Evolutionary conservation across 2,329 filamentous ascomycete genomes (phyloP), one percentile per base, ranked within the genome.

Genomic region (Exophiala dermatitidis): DNA sequence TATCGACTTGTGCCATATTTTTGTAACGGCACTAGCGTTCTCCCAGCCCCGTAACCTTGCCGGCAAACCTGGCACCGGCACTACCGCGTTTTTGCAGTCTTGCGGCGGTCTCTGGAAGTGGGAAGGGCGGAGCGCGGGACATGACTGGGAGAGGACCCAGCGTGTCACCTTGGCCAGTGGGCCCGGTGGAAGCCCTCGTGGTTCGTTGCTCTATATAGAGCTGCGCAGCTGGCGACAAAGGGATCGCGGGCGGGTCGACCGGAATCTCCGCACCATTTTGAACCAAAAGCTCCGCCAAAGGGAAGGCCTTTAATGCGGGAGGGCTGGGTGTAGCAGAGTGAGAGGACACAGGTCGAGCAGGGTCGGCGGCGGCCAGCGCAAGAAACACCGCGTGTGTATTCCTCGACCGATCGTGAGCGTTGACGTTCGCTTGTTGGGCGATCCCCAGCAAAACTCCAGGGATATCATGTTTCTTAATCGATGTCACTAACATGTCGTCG

Each of bases 221-320:
- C 65, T 87, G 84, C 2, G 93, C 91, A 44, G 84, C 85, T 6
- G 81, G 77, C 56, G 88, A 90, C 7, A 98, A 78, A 1, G 90
- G 89, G 61, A 97, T 90, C 0, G 88, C 85, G 0, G 90, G 88
- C 56, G 86, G 76, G 1, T 82, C 74, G 1, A 75, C 67, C 0
- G 93, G 91, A 33, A 97, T 85, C 58, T 95, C 86, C 2, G 90
- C 90, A 10, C 93, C 93, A 65, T 98, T 97, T 64, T 97, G 94
- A 9, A 95, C 76, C 9, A 98, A 78, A 54, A 98, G 74, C 69
- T 98, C 93, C 9, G 93, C 93, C 40, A 97, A 77, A 0, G 93
- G 84, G 67, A 98, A 98, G 0, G 90, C 80, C 5, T 83, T 77
- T 2, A 75, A 67, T 6, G 38, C 47, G 28, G 48, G 40, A 45